Conservation (phyloP, 139 green algal species). For the Dunaliella primolecta region DNA sequence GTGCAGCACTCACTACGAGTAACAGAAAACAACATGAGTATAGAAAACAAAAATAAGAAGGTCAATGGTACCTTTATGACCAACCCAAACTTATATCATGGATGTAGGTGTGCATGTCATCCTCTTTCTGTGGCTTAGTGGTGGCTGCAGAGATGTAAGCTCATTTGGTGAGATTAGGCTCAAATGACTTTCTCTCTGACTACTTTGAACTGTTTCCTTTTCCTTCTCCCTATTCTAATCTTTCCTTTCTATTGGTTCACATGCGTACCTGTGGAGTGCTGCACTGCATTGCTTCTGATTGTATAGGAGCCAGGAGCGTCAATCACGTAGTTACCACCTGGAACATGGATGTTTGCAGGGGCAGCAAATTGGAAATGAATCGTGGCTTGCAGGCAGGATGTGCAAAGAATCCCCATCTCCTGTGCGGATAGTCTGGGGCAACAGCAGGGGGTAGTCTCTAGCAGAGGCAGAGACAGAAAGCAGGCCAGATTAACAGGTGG, state of each 20-base stretch:
- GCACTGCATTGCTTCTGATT: slow-evolving; percentile 7
- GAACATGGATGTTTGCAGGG: not conserved
- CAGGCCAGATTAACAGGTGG: not conserved
- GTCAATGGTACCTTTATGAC: too few species aligned
- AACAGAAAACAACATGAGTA: too few species aligned
- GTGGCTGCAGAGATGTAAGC: too few species aligned
- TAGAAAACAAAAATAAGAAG: too few species aligned
- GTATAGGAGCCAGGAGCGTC: slow-evolving; percentile 13
- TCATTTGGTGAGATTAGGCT: not conserved
- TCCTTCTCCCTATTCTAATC: too few species aligned
- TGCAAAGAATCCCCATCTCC: not conserved
- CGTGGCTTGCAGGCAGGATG: not conserved
- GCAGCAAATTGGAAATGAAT: not conserved
- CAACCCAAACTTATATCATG: too few species aligned
- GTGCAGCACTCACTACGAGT: too few species aligned
- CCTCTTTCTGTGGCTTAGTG: not conserved
- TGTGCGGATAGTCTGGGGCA: not conserved
- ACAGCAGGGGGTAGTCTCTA: not conserved
- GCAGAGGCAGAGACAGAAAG: not conserved
- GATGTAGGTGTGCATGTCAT: not conserved
- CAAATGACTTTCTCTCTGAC: not conserved
- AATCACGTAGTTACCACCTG: slow-evolving; percentile 31
- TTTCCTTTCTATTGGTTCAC: too few species aligned
- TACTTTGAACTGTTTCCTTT: not conserved
- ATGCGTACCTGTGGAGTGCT: not conserved